A percentile compares a stretch with the other conserved stretches of the same genome.
Conservation (phyloP, 75 land plant species). For the Adiantum capillusveneris region DNA sequence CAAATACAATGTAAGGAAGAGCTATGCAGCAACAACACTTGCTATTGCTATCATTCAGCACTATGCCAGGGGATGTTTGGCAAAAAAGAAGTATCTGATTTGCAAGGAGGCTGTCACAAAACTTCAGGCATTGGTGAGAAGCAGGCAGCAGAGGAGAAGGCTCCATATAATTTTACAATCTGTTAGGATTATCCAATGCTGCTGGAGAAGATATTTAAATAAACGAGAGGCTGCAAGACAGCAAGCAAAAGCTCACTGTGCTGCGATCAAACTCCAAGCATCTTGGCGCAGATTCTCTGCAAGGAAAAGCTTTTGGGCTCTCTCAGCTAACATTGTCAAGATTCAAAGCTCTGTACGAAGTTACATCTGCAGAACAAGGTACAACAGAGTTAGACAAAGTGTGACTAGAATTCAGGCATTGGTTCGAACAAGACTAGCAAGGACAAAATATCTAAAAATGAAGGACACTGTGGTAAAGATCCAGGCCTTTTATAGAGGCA, state of each 20-base stretch:
- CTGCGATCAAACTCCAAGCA: slow-evolving; percentile 7
- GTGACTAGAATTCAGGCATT: not conserved
- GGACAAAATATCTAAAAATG: not conserved
- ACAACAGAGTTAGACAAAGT: not conserved
- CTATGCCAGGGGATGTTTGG: not conserved
- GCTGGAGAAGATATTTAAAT: slow-evolving; percentile 9
- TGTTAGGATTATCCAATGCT: slow-evolving; percentile 7
- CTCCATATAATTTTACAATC: not conserved
- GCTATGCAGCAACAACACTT: slow-evolving; percentile 6
- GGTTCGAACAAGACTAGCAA: not conserved
- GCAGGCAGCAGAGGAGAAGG: slow-evolving; percentile 1
- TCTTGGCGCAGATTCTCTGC: slow-evolving; percentile 13
- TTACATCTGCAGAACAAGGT: not conserved
- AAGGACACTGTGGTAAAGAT: not conserved
- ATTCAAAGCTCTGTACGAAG: slow-evolving; percentile 6
- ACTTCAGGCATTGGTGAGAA: slow-evolving; percentile 13
- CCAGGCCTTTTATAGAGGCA: slow-evolving; percentile 9
- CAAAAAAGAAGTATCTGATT: not conserved
- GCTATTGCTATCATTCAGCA: slow-evolving; percentile 28
- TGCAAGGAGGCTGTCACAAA: slow-evolving; percentile 1
- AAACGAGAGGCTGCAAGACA: not conserved
- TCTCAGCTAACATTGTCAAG: not conserved
- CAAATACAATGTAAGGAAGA: too few species aligned
- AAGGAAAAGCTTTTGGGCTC: slow-evolving; percentile 1
- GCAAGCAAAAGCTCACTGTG: not conserved